Percentiles rank a stretch among this genome's conserved stretches.
These are phyloP conservation scores for Medakamo hakoo DNA, from an alignment of 139 green algal genomes.

Conservation along the genomic window DNA sequence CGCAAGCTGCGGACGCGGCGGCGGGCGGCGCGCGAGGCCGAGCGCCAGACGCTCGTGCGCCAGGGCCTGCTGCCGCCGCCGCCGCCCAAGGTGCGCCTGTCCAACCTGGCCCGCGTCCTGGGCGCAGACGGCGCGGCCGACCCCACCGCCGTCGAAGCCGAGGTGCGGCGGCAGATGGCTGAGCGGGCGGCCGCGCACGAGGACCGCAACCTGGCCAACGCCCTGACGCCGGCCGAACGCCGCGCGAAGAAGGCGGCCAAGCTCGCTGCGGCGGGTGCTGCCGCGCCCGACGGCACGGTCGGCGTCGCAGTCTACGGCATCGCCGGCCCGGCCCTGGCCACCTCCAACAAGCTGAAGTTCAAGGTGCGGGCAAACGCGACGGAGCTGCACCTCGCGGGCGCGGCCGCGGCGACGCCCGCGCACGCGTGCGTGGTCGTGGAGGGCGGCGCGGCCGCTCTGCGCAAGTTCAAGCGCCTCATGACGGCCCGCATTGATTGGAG, in stretches of 20 bases:
- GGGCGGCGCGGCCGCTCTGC: neutral
- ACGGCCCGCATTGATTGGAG: neutral
- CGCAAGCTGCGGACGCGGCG: constrained; percentile 94
- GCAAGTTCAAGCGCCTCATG: neutral
- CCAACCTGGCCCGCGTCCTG: constrained; percentile 90
- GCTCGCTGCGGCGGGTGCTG: constrained; percentile 52
- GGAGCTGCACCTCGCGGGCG: constrained; percentile 36
- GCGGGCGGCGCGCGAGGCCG: constrained; percentile 75
- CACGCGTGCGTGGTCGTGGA: constrained; percentile 9
- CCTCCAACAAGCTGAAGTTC: constrained; percentile 41
- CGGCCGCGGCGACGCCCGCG: constrained; percentile 5
- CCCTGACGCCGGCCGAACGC: constrained; percentile 80
- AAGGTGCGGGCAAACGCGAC: constrained; percentile 89
- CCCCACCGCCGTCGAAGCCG: constrained; percentile 79
- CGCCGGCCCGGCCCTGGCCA: constrained; percentile 23
- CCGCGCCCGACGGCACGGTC: constrained; percentile 9
- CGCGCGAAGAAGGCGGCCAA: constrained; percentile 88
- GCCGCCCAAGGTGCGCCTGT: constrained; percentile 91
- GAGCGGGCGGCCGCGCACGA: constrained; percentile 77
- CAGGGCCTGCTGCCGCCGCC: constrained; percentile 88
- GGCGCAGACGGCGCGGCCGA: constrained; percentile 70
- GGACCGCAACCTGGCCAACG: constrained; percentile 85
- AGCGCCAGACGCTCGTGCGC: constrained; percentile 92
- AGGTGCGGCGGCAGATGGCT: constrained; percentile 70
- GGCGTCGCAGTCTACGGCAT: constrained; percentile 27